Evolutionary conservation across 768 basidiomycete species (phyloP), one percentile per base, ranked within the genome.

Genomic region (Tylopilus plumbeoviolaceoides): DNA sequence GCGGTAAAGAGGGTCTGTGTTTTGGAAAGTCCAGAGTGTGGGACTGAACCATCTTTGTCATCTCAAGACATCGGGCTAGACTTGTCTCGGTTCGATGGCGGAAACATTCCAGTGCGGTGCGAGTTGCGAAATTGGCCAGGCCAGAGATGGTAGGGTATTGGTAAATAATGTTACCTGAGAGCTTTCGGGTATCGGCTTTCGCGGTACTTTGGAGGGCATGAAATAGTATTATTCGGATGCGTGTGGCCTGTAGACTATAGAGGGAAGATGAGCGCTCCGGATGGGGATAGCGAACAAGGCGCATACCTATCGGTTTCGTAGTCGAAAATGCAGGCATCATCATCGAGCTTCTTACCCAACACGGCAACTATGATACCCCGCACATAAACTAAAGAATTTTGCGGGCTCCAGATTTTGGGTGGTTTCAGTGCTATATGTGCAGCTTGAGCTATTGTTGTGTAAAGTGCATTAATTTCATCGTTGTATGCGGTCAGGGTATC

Each of bases 221-320:
- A 10, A 77, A 55, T 18, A 79, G 58, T 18, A 68, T 62, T 45
- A 74, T 71, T 4, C 74, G 72, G 27, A 76, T 73, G 61, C 70
- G 72, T 0, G 73, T 75, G 18, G 71, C 72, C 55, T 72, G 68
- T 5, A 76, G 44, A 48, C 78, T 78, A 44, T 0, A 9, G 11
- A 49, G 48, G 39, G 5, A 39, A 4, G 33, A 28, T 43, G 12
- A 46, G 15, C 1, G 10, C 18, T 38, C 12, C 15, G 20, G 12
- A 33, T 10, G 18, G 10, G 31, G 12, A 31, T 14, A 23, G 1
- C 8, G 18, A 47, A 5, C 28, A 0, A 39, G n/a, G 27, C 12
- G 2, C 47, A 23, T 43, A 58, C 62, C 56, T 50, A 23, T 63
- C 47, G 15, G 3, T 44, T 23, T 55, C 63, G 11, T 54, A 18